Base-by-base conservation (phyloP, 2,329 filamentous ascomycete species). In the Drechslerella dactyloides region DNA sequence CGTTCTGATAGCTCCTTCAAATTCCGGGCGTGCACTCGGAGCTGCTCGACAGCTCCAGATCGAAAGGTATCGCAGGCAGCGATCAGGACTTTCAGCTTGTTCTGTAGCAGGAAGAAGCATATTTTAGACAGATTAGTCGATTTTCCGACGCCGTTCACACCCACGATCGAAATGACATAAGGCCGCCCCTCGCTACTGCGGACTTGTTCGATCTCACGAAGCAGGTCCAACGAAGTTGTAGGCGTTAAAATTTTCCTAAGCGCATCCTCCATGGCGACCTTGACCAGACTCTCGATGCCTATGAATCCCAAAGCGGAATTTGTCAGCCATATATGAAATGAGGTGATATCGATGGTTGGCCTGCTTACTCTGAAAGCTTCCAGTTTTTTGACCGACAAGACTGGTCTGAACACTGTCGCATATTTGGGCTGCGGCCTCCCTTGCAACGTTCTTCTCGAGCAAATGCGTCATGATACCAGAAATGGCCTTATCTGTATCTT, bases 71-170 rank as follows among this genome's bases (percentile, higher is more conserved):
- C 93, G 76, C 91, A 94, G 8, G 94, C 93, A 13, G 91, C 93
- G 75, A 99, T 91, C 65, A 99, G 85, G 15, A 99, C 92, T 78
- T 90, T 90, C 83, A 96, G 96, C 79, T 96, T 93, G 83, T 99
- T 99, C 80, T 99, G 93, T 33, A 99, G 84, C 40, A 99, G 84
- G 82, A 99, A 99, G 82, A 94, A 99, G 80, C 93, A 96, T 75
- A 99, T 96, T 81, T 99, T 99, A 80, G 91, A 93, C 40, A 99
- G 84, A 79, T 97, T 97, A 58, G 94, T 99, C 15, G 93, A 97
- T 82, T 99, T 99, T 78, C 94, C 94, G 40, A 99, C 94, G 60
- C 94, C 94, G 79, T 99, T 99, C 78, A 99, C 94, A 73, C 94
- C 94, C 48, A 99, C 94, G 73, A 99, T 96, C 65, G 92, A 97